Percentiles rank a stretch among this genome's conserved stretches.
Evolutionary conservation across 495 filamentous ascomycete species (phyloP).

Genomic region (Podospora conica): DNA sequence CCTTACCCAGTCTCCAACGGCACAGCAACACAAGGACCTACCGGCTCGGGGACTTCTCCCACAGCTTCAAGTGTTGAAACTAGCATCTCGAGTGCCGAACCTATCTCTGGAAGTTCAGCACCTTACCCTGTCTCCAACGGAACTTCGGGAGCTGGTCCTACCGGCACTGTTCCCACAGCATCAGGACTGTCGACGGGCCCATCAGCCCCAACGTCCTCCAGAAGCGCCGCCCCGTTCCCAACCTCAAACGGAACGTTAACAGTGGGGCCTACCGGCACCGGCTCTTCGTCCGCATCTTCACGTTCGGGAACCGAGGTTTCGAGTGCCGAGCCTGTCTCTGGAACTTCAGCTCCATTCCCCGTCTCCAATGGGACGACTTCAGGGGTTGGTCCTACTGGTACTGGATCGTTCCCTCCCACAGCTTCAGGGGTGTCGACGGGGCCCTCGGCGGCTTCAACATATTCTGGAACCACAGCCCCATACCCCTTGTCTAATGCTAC

Average conservation of each 20-base stretch:
- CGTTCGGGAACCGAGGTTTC: neutral
- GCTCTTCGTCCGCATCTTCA: neutral
- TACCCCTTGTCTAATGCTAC: constrained; percentile 20
- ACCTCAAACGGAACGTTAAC: neutral
- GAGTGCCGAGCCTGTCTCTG: neutral
- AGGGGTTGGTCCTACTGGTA: constrained; percentile 4
- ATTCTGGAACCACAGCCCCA: neutral
- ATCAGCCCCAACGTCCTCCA: neutral
- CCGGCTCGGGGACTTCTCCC: neutral
- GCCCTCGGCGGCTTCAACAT: neutral
- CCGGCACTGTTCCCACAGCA: neutral
- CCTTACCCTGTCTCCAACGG: constrained; percentile 10
- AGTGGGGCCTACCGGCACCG: constrained; percentile 2
- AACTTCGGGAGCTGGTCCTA: constrained; percentile 2
- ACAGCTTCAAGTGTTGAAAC: neutral
- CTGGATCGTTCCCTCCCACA: neutral
- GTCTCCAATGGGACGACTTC: neutral
- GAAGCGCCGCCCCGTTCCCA: neutral
- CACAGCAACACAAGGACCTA: neutral
- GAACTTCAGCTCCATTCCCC: neutral
- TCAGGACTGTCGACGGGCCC: neutral
- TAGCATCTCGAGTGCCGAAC: neutral
- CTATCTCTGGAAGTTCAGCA: neutral
- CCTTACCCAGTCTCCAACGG: neutral
- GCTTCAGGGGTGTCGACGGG: neutral